Percentiles rank a stretch among this genome's conserved stretches.
Conservation (phyloP, 202 grass and related monocot species). For the Zizania palustris region DNA sequence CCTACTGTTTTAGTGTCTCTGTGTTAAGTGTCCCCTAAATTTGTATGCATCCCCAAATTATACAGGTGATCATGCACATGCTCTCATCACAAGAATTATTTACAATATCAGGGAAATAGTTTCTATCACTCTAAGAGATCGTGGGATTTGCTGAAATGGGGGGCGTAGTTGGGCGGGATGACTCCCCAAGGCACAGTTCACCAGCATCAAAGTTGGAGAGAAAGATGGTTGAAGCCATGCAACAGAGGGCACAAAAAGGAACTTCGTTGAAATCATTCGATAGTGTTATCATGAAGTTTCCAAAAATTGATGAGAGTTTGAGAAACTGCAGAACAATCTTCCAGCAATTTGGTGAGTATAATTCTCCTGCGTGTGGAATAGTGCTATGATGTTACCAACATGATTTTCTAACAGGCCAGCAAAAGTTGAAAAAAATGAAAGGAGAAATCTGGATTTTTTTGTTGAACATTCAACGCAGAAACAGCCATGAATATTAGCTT, state of each 20-base stretch:
- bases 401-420: not conserved
- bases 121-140: constrained; percentile 22
- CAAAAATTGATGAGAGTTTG: constrained; percentile 89
- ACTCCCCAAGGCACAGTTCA: constrained; percentile 52
- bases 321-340: constrained; percentile 94
- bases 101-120: constrained; percentile 35
- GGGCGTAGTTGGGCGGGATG: constrained; percentile 60
- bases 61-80: not conserved
- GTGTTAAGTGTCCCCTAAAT: not conserved
- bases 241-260: constrained; percentile 74
- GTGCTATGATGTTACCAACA: not conserved
- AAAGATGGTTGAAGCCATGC: constrained; percentile 98
- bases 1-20: constrained; percentile 4
- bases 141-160: constrained; percentile 54
- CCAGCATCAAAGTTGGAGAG: constrained; percentile 80
- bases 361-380: not conserved
- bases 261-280: constrained; percentile 89
- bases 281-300: constrained; percentile 94
- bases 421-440: not conserved
- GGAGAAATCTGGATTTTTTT: not conserved
- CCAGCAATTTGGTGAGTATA: constrained; percentile 85
- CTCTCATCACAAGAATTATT: not conserved
- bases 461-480: constrained; percentile 1
- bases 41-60: not conserved
- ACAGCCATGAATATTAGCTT: not conserved